These are phyloP conservation scores for Asterophora parasitica DNA, from an alignment of 768 basidiomycete genomes.

Conservation along the genomic window DNA sequence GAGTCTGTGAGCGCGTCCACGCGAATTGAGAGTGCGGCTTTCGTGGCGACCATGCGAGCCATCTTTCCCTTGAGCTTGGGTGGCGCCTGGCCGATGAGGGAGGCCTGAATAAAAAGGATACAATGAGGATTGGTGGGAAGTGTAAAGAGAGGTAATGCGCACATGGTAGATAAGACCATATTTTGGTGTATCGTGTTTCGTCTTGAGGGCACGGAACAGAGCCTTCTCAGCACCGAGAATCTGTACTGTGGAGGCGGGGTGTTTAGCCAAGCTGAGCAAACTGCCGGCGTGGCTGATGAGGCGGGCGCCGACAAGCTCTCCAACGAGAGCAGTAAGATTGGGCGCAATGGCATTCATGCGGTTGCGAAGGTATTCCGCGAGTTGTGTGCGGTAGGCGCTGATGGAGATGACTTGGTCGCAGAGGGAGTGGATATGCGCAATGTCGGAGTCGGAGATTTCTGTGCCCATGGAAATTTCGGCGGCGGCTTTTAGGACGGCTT, in stretches of 20 bases:
- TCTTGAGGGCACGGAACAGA: constrained; percentile 95
- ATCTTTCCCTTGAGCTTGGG: constrained; percentile 99
- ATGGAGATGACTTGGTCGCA: constrained; percentile 99
- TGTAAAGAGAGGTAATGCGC: too few relatives aligned
- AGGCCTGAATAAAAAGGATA: constrained; percentile 52
- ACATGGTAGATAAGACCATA: constrained; percentile 99
- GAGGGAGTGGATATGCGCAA: constrained; percentile 92
- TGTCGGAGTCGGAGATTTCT: constrained; percentile 95
- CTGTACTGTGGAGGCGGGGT: constrained; percentile 97
- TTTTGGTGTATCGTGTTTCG: constrained; percentile 98
- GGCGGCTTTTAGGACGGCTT: constrained; percentile 89
- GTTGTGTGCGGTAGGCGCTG: constrained; percentile 88
- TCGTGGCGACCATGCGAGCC: constrained; percentile 99
- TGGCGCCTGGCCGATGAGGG: constrained; percentile 93
- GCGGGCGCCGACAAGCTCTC: constrained; percentile 89
- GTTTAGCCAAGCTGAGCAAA: constrained; percentile 91
- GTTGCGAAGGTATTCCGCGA: constrained; percentile 94
- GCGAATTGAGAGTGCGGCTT: constrained; percentile 94
- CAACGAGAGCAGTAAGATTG: constrained; percentile 88
- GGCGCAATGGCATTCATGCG: constrained; percentile 98
- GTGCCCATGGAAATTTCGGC: constrained; percentile 99
- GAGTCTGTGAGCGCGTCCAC: constrained; percentile 94
- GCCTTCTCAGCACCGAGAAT: constrained; percentile 99
- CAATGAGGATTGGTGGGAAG: constrained; percentile 7
- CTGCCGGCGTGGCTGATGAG: constrained; percentile 96